Evolutionary conservation across 2,329 filamentous ascomycete species (phyloP).

Genomic region (Fusarium succisae): DNA sequence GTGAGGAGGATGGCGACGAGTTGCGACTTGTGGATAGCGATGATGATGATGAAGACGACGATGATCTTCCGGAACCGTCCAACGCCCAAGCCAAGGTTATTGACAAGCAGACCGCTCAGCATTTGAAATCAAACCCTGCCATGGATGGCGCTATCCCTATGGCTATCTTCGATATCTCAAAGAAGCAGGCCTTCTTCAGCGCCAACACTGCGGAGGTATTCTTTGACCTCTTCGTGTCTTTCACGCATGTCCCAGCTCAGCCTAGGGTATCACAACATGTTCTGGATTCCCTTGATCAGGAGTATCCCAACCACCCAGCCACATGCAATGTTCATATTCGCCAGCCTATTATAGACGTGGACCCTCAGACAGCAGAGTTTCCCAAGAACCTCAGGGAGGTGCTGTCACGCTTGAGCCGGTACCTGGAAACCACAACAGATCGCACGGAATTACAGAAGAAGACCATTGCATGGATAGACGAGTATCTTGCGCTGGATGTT

Average conservation of each 20-base stretch:
- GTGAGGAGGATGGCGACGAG: conserved; percentile 60
- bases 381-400: conserved; percentile 74
- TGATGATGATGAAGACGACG: conserved; percentile 57
- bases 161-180: conserved; percentile 88
- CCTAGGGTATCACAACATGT: conserved; percentile 78
- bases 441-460: conserved; percentile 58
- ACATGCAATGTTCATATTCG: conserved; percentile 77
- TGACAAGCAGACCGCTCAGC: conserved; percentile 55
- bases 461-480: conserved; percentile 63
- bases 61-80: conserved; percentile 54
- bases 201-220: conserved; percentile 75
- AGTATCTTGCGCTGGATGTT: conserved; percentile 57
- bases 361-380: conserved; percentile 73
- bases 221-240: conserved; percentile 80
- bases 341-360: conserved; percentile 74
- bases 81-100: conserved; percentile 55
- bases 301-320: conserved; percentile 67
- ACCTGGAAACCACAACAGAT: conserved; percentile 57
- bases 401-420: conserved; percentile 68
- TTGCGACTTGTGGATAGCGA: conserved; percentile 55
- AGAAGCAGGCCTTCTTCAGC: conserved; percentile 78
- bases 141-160: conserved; percentile 93
- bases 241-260: conserved; percentile 72
- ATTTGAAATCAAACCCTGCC: conserved; percentile 79
- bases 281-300: conserved; percentile 68